Percentiles rank a stretch among this genome's conserved stretches.
Evolutionary conservation across 2,329 filamentous ascomycete species (phyloP).

Genomic region (Atkinsonella hypoxylon): DNA sequence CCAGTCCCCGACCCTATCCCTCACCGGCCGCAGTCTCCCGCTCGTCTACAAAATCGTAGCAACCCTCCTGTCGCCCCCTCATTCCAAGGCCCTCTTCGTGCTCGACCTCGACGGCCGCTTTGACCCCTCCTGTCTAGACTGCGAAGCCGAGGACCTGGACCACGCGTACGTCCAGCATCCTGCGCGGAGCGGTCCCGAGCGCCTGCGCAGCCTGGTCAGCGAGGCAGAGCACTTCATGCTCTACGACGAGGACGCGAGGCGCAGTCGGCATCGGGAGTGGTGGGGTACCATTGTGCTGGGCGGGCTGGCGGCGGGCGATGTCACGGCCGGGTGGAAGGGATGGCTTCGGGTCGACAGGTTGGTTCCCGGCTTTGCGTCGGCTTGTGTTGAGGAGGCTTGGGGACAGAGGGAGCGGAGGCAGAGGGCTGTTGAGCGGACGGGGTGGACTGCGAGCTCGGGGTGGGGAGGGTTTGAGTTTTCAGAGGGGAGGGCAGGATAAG

Average conservation of each 20-base stretch:
- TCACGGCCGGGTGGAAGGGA: constrained; percentile 28
- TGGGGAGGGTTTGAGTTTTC: constrained; percentile 38
- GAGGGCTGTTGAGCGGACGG: constrained; percentile 27
- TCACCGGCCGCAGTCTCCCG: constrained; percentile 41
- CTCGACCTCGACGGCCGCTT: constrained; percentile 45
- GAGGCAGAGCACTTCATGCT: constrained; percentile 36
- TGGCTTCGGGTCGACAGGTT: constrained; percentile 40
- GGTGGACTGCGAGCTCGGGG: constrained; percentile 34
- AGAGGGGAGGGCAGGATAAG: too few species aligned
- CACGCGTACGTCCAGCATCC: constrained; percentile 41
- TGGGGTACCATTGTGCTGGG: constrained; percentile 48
- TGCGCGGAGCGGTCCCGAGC: constrained; percentile 15
- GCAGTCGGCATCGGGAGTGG: constrained; percentile 35
- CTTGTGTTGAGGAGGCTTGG: constrained; percentile 34
- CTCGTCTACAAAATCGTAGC: constrained; percentile 45
- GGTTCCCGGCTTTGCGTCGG: constrained; percentile 26
- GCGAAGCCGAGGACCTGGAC: constrained; percentile 25
- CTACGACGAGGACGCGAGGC: constrained; percentile 29
- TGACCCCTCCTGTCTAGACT: constrained; percentile 35
- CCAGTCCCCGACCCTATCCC: constrained; percentile 32
- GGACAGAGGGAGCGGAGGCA: constrained; percentile 26
- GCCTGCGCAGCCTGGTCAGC: constrained; percentile 24
- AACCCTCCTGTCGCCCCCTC: constrained; percentile 34
- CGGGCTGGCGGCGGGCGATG: constrained; percentile 22
- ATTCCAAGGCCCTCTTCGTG: constrained; percentile 37